Evolutionary conservation across 352 stramenopile genomes (phyloP), one percentile per base, ranked within the genome.

Genomic region (Globisporangium paddicum): DNA sequence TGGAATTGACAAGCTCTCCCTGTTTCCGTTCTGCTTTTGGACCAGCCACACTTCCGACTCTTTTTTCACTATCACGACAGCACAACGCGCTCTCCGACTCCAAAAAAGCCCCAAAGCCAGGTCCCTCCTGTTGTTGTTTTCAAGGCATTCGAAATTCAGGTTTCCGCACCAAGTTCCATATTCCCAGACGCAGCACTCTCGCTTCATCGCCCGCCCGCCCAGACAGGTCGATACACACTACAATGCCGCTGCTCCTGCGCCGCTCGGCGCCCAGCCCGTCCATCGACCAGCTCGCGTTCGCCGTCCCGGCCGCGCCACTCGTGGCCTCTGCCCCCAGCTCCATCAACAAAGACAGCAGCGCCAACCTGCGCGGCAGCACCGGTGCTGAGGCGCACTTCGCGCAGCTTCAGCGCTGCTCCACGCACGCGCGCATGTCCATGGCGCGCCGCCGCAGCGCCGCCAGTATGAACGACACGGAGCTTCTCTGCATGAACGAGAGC

Each of bases 201-300:
- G 46, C 46, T 52, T 37, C 46, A 52, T 52, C 46, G 25, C 46
- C 46, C 46, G 46, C 25, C 25, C 21, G n/a, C 46, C 25, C 26
- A 53, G 26, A 53, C 28, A 53, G 47, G 47, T 53, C 25, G 46
- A 52, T 52, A 52, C 25, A 35, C 21, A 35, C 9, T 10, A 61
- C 9, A n/a, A 93, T 93, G 83, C 83, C 83, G 64, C 70, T 87
- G 26, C 72, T 93, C 9, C 55, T 93, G 51, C 78, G 83, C 49
- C 66, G 75, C 40, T 72, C 77, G 21, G 83, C 83, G 21, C 81
- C 83, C 10, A 89, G 79, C 53, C 82, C 81, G 2, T 83, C 77
- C 19, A 77, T 91, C 37, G 81, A 91, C 38, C 75, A 91, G 68
- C 83, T 93, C 49, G 70, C 77, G 40, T 78, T 87, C 60, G 53